A percentile compares a stretch with the other conserved stretches of the same genome.
phyloP scores from a whole-genome alignment of 305 asterid genomes.

The Ajuga reptans region DNA sequence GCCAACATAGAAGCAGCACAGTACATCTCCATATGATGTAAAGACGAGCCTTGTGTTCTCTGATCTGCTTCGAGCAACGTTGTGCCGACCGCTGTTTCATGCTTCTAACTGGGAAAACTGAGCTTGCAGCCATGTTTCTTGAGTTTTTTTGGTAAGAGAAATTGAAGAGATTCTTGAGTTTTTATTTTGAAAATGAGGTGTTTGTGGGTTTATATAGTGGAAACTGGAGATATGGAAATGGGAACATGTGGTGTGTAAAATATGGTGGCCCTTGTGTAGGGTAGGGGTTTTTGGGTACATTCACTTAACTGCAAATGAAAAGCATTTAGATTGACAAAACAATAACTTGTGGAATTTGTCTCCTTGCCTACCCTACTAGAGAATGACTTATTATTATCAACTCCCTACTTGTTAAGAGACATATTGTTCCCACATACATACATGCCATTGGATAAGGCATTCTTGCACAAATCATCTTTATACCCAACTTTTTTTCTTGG shows the following conservation, averaged over 20 bases:
- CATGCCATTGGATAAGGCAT: constrained; percentile 20
- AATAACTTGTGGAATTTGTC: constrained; percentile 32
- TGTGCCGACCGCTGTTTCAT: constrained; percentile 35
- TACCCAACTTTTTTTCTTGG: no score
- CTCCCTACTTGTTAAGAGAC: constrained; percentile 36
- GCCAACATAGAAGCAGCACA: constrained; percentile 42
- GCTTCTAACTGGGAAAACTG: constrained; percentile 27
- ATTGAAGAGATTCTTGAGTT: constrained; percentile 11
- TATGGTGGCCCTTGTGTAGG: constrained; percentile 29
- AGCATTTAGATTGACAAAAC: constrained; percentile 31
- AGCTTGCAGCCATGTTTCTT: constrained; percentile 26
- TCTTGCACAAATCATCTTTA: neutral
- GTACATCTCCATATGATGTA: constrained; percentile 51
- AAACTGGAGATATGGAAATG: constrained; percentile 25
- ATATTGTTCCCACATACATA: constrained; percentile 30
- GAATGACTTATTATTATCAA: constrained; percentile 32
- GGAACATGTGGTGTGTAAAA: constrained; percentile 30
- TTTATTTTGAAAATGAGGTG: constrained; percentile 17
- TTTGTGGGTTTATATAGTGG: constrained; percentile 4
- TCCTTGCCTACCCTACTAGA: constrained; percentile 40
- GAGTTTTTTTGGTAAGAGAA: neutral
- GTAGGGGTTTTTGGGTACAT: constrained; percentile 22
- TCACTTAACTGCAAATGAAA: constrained; percentile 9
- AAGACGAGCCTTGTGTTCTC: constrained; percentile 46
- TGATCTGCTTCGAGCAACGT: constrained; percentile 42